These are phyloP conservation scores for Verticillium tricorpus DNA, from an alignment of 2,329 filamentous ascomycete species.

Conservation along the genomic window DNA sequence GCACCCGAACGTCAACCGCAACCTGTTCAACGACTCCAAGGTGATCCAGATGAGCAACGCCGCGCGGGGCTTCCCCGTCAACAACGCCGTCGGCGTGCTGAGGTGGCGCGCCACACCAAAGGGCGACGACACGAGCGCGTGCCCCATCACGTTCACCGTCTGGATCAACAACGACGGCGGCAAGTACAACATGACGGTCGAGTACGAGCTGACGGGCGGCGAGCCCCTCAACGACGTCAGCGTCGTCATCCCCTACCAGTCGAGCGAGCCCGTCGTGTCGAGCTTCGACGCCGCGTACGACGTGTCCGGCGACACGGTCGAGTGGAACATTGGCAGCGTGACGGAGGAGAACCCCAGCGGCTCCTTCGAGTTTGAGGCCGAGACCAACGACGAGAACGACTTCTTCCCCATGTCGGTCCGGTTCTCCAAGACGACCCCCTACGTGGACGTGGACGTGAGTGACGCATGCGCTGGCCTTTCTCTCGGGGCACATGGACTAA, in stretches of 20 bases:
- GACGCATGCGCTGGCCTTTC: neutral
- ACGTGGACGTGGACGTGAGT: slow-evolving; percentile 90
- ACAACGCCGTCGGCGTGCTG: slow-evolving; percentile 88
- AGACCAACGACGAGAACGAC: slow-evolving; percentile 81
- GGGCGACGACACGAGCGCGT: slow-evolving; percentile 71
- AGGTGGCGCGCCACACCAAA: slow-evolving; percentile 87
- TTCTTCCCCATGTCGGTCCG: slow-evolving; percentile 97
- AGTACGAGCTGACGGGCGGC: slow-evolving; percentile 86
- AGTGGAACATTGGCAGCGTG: slow-evolving; percentile 88
- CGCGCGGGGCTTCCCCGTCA: slow-evolving; percentile 85
- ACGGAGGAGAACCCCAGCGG: slow-evolving; percentile 79
- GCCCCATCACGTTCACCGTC: slow-evolving; percentile 93
- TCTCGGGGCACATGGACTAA: neutral
- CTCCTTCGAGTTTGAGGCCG: slow-evolving; percentile 92
- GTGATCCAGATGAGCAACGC: slow-evolving; percentile 86
- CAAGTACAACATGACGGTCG: slow-evolving; percentile 86
- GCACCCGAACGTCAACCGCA: slow-evolving; percentile 93
- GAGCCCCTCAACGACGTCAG: slow-evolving; percentile 78
- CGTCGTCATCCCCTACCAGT: slow-evolving; percentile 82
- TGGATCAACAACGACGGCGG: slow-evolving; percentile 90
- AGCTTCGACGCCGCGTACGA: slow-evolving; percentile 95
- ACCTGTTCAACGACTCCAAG: slow-evolving; percentile 76
- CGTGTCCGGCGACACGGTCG: slow-evolving; percentile 84
- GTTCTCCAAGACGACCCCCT: slow-evolving; percentile 82
- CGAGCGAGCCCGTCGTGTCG: slow-evolving; percentile 80